Conservation (phyloP, 1,139 yeast genomes). For the Geotrichum fermentans region DNA sequence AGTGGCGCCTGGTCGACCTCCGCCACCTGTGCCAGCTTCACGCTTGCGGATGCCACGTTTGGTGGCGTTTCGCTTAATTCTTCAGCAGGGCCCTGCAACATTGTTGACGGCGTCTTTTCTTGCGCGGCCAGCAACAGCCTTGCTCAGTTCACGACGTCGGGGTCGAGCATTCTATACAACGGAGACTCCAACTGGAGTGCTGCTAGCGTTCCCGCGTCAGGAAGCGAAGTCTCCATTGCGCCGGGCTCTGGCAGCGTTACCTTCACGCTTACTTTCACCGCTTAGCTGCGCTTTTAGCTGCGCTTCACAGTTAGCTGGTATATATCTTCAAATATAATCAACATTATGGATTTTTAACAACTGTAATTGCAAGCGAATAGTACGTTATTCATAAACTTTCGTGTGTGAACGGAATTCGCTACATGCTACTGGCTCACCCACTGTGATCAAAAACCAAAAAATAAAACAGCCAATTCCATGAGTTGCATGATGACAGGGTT, state of each 20-base stretch:
- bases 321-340: neutral
- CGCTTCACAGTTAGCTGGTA: neutral
- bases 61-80: slow-evolving; percentile 65
- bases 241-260: slow-evolving; percentile 50
- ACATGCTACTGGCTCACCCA: no score
- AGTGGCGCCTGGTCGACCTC: slow-evolving; percentile 77
- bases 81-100: slow-evolving; percentile 68
- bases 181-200: slow-evolving; percentile 65
- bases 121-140: slow-evolving; percentile 28
- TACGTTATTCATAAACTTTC: no score
- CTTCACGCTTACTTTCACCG: no score
- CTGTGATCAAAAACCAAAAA: no score
- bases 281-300: no score
- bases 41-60: slow-evolving; percentile 48
- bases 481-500: no score
- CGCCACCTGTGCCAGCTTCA: slow-evolving; percentile 82
- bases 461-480: no score
- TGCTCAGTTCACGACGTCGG: slow-evolving; percentile 32
- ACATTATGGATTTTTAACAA: neutral
- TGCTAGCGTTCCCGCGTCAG: slow-evolving; percentile 45
- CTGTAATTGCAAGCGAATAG: no score
- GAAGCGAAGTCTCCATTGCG: slow-evolving; percentile 50
- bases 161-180: slow-evolving; percentile 50
- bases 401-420: no score
- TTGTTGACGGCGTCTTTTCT: slow-evolving; percentile 42